Evolutionary conservation across 768 basidiomycete species (phyloP).

Genomic region (Pulveroboletus sp.): DNA sequence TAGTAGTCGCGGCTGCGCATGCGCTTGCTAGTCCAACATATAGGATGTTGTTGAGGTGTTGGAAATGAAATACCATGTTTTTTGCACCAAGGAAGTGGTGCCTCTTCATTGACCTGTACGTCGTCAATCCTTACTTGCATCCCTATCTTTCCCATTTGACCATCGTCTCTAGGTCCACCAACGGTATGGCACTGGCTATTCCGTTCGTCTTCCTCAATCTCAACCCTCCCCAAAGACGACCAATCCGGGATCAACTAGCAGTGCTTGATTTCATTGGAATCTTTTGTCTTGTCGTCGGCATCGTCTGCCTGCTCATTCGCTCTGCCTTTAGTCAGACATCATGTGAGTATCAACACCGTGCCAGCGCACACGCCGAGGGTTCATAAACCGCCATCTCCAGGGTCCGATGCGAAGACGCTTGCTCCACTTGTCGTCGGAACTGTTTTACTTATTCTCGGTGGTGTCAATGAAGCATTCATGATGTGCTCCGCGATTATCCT

Average conservation of each 20-base stretch:
- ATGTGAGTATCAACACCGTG: conserved; percentile 43
- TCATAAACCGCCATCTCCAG: conserved; percentile 27
- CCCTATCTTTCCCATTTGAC: neutral
- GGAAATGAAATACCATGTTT: too few species aligned
- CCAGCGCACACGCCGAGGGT: neutral
- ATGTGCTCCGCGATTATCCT: conserved; percentile 70
- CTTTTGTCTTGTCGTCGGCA: conserved; percentile 53
- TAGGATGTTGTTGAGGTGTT: too few species aligned
- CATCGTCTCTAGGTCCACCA: conserved; percentile 51
- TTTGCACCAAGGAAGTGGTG: conserved; percentile 90
- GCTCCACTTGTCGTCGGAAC: conserved; percentile 55
- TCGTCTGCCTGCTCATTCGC: conserved; percentile 66
- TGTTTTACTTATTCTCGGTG: conserved; percentile 45
- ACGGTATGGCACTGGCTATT: conserved; percentile 49
- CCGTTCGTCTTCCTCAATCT: conserved; percentile 74
- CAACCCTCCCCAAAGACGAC: conserved; percentile 61
- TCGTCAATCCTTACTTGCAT: too few species aligned
- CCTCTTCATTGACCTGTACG: conserved; percentile 69
- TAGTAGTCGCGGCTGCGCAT: too few species aligned
- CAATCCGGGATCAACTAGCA: conserved; percentile 51
- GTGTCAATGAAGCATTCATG: conserved; percentile 58
- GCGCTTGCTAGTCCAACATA: too few species aligned
- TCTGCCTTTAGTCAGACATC: conserved; percentile 65
- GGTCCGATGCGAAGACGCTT: conserved; percentile 59
- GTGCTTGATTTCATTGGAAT: conserved; percentile 75